Conservation (phyloP, 257 asterid species). For the Petunia axillaris region DNA sequence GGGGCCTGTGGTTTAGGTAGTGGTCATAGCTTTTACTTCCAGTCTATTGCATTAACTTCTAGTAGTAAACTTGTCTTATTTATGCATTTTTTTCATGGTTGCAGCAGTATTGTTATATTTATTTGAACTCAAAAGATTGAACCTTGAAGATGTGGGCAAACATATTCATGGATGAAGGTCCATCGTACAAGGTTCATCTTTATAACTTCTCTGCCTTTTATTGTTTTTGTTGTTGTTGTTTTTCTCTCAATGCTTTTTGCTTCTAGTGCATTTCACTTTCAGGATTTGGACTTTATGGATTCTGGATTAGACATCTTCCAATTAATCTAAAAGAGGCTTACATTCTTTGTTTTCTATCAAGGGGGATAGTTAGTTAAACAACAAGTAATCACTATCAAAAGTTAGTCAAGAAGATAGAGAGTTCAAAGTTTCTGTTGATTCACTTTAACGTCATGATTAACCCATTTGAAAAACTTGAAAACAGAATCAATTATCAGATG, state of each 20-base stretch:
- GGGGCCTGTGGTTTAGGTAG: background rate
- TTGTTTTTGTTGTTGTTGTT: background rate
- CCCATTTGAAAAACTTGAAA: background rate
- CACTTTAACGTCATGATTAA: background rate
- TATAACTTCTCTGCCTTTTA: background rate
- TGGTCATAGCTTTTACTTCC: background rate
- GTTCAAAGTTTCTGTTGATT: background rate
- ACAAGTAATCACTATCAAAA: no score
- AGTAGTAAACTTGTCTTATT: background rate
- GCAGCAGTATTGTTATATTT: background rate
- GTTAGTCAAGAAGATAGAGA: background rate
- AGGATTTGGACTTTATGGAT: no score
- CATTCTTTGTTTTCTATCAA: background rate
- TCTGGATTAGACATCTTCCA: background rate
- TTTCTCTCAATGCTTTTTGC: background rate
- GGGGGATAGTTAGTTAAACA: no score
- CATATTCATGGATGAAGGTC: constrained; percentile 5
- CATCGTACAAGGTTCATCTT: constrained; percentile 20
- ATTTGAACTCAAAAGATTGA: background rate
- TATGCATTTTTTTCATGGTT: background rate
- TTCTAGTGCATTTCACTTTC: no score
- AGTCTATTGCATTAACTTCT: background rate
- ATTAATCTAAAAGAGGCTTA: background rate
- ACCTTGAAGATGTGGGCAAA: constrained; percentile 6
- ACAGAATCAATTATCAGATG: constrained; percentile 16